Evolutionary conservation across 2,329 filamentous ascomycete genomes (phyloP).

Genomic region (Sarocladiaceae sp.): DNA sequence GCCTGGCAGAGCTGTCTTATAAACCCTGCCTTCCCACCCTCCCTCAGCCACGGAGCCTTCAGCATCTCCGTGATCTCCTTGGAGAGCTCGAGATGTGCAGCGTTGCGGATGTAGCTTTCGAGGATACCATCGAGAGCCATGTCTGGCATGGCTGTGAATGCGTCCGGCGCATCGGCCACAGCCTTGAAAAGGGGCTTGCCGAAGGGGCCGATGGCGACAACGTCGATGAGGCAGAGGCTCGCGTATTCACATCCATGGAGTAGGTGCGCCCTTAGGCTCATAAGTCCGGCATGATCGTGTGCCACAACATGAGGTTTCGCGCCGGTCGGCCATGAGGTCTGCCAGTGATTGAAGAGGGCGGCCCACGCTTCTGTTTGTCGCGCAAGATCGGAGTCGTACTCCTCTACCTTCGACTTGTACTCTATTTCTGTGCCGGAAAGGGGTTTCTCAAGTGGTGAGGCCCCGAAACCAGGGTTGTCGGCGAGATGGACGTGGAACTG

Average conservation of each 20-base stretch:
- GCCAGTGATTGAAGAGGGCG: slow-evolving; percentile 30
- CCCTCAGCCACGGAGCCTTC: slow-evolving; percentile 27
- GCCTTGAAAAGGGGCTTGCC: slow-evolving; percentile 37
- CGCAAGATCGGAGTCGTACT: slow-evolving; percentile 27
- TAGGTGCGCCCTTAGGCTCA: slow-evolving; percentile 31
- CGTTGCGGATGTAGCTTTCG: slow-evolving; percentile 31
- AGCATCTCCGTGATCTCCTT: slow-evolving; percentile 28
- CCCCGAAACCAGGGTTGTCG: slow-evolving; percentile 38
- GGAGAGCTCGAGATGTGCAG: slow-evolving; percentile 22
- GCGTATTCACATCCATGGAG: slow-evolving; percentile 29
- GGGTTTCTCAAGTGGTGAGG: slow-evolving; percentile 20
- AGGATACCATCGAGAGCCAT: slow-evolving; percentile 32
- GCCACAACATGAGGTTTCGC: slow-evolving; percentile 32
- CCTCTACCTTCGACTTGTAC: slow-evolving; percentile 11
- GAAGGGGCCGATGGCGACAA: slow-evolving; percentile 35
- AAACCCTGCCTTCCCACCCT: slow-evolving; percentile 27
- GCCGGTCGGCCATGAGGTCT: slow-evolving; percentile 15
- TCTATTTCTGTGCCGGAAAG: slow-evolving; percentile 11
- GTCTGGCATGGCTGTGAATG: slow-evolving; percentile 28
- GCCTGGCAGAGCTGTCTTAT: slow-evolving; percentile 31
- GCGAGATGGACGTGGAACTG: slow-evolving; percentile 35
- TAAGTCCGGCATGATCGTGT: slow-evolving; percentile 37
- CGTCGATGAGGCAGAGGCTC: slow-evolving; percentile 35
- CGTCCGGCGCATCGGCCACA: slow-evolving; percentile 24
- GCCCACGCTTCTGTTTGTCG: slow-evolving; percentile 30